Evolutionary conservation across 192 early-diverging fungal genomes (phyloP), one percentile per base, ranked within the genome.

Genomic region (Linnemannia exigua): DNA sequence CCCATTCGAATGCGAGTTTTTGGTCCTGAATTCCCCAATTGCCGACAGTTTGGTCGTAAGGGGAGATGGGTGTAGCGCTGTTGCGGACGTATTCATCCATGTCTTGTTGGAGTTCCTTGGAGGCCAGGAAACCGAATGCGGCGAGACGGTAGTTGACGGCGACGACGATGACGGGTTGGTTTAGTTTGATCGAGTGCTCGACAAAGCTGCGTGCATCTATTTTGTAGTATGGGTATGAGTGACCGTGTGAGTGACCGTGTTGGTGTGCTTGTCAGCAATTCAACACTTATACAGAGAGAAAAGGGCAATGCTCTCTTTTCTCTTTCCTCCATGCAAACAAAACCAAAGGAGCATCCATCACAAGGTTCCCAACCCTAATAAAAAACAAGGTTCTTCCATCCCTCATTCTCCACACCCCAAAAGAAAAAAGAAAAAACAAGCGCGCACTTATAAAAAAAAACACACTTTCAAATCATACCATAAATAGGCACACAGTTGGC

Each of bases 61-160:
- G 52, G 14, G 67, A 72, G 19, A 77, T 63, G 5, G 48, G 28
- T 9, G 48, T 46, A 14, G 67, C 8, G 28, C 46, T 50, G 1
- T n/a, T 25, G 3, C 25, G 14, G 14, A 25, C 58, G 25, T 79
- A 28, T 33, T 81, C 67, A 36, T 74, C 15, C 54, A 77, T 67
- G 8, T 87, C 87, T 7, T 76, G 37, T 25, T 78, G 37, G 20
- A 87, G 47, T 44, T 87, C 82, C 35, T 69, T 67, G 41, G 77
- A 80, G 9, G 88, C 67, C 0, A 91, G 73, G 67, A 89, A 92
- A 2, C 90, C 91, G 36, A 87, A 81, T 20, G 75, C 47, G 67
- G 90, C 88, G 16, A 91, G 76, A 33, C 91, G 90, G 76, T 92
- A 90, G 73, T 89, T 91, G 72, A 89, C 38, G 20, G 67, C 73